Evolutionary conservation across 768 basidiomycete genomes (phyloP), one percentile per base, ranked within the genome.

Genomic region (Lactarius hengduanensis): DNA sequence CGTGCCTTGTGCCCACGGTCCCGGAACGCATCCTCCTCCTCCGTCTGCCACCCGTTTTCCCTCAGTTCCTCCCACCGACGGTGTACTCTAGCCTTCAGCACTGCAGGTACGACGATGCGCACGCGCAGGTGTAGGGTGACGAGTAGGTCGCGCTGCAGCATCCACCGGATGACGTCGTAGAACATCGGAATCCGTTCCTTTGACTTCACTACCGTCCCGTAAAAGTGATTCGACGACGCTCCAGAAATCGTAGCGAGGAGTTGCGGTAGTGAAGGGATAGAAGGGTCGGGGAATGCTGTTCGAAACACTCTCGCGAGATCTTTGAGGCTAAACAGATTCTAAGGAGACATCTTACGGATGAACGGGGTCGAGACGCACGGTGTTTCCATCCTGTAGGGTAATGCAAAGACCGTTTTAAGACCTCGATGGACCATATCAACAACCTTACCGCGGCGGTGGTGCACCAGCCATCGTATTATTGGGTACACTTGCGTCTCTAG

Each of bases 391-490:
- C 81, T 84, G 3, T 86, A 81, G 18, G 92, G 84, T 50, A 96
- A 80, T 4, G 86, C 82, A 72, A 95, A 97, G 0, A 93, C 83
- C 0, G 92, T 95, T 76, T 91, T 90, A 54, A 98, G 76, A 55
- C 88, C 84, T 4, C 77, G 78, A 72, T 94, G 91, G 38, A 98
- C 86, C 20, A 87, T 84, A 68, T 98, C 95, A 53, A 97, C 89
- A 32, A 98, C 80, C 71, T 93, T 93, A 6, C 94, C 96, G 72
- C 92, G 84, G 61, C 92, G 84, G 76, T 95, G 94, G 66, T 92
- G 88, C 36, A 98, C 91, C 36, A 99, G 81, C 85, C 94, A 94
- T 20, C 93, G 86, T 10, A 96, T 96, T n/a, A 91, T 86, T 0
- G 94, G 92, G 72, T 91, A 92, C 0, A 96, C 83, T 71, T 96